Conservation (phyloP, 1,139 yeast genomes). For the Yamadazyma siamensis region DNA sequence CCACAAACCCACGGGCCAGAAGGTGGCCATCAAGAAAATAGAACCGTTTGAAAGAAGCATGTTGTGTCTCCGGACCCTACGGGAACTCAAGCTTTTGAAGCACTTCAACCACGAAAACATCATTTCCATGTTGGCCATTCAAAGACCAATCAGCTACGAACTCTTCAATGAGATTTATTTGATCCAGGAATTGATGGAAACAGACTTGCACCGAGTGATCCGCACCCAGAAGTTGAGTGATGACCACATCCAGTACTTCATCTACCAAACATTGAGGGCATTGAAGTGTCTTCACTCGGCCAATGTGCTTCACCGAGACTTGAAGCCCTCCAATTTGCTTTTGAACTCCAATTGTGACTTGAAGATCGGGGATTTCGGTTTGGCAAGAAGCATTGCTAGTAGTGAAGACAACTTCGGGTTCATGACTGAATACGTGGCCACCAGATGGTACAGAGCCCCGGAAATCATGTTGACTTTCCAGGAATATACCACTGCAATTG, state of each 20-base stretch:
- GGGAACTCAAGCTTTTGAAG: slow-evolving; percentile 83
- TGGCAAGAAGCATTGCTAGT: slow-evolving; percentile 55
- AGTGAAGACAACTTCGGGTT: slow-evolving; percentile 37
- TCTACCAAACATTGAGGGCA: slow-evolving; percentile 87
- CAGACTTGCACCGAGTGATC: slow-evolving; percentile 88
- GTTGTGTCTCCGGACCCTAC: slow-evolving; percentile 84
- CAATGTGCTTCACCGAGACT: slow-evolving; percentile 86
- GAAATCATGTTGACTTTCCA: slow-evolving; percentile 92
- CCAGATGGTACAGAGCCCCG: slow-evolving; percentile 97
- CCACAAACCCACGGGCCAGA: slow-evolving; percentile 82
- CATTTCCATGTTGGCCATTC: slow-evolving; percentile 85
- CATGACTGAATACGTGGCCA: slow-evolving; percentile 97
- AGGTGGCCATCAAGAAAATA: slow-evolving; percentile 92
- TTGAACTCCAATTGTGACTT: slow-evolving; percentile 91
- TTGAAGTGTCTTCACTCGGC: slow-evolving; percentile 88
- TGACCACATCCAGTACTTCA: slow-evolving; percentile 91
- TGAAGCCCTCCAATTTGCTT: slow-evolving; percentile 85
- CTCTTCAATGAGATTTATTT: slow-evolving; percentile 83
- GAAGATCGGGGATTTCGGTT: slow-evolving; percentile 92
- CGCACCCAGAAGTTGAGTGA: slow-evolving; percentile 81
- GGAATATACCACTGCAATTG: slow-evolving; percentile 91
- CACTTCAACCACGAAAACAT: slow-evolving; percentile 91
- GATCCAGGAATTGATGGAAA: slow-evolving; percentile 94
- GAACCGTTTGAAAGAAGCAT: slow-evolving; percentile 90
- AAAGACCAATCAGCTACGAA: slow-evolving; percentile 76